Evolutionary conservation across 2,329 filamentous ascomycete species (phyloP).

Genomic region (Trichophyton mentagrophytes): DNA sequence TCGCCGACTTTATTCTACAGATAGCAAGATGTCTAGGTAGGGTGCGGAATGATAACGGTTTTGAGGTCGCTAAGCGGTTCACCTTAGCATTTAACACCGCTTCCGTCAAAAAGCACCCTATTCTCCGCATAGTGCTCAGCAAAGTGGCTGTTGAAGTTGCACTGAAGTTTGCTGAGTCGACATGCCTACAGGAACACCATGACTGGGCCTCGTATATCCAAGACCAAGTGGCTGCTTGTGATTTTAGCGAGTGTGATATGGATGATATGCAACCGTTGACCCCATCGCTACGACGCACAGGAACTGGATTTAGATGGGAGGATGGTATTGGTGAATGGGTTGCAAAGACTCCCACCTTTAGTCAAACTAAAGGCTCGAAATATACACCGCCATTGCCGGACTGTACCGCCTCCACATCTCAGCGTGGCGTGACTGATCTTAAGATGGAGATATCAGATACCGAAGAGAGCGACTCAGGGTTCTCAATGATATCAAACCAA

Average conservation of each 20-base stretch:
- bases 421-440: not conserved
- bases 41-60: conserved; percentile 12
- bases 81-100: conserved; percentile 18
- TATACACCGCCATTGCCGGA: not conserved
- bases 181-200: conserved; percentile 27
- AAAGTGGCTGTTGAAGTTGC: conserved; percentile 29
- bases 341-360: conserved; percentile 18
- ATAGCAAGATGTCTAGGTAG: conserved; percentile 24
- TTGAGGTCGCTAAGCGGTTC: conserved; percentile 17
- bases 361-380: not conserved
- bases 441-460: not conserved
- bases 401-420: not conserved
- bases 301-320: conserved; percentile 39
- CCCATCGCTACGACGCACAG: conserved; percentile 8
- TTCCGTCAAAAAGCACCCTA: conserved; percentile 12
- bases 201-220: conserved; percentile 30
- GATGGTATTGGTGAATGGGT: conserved; percentile 48
- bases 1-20: conserved; percentile 24
- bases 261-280: conserved; percentile 11
- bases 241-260: conserved; percentile 6
- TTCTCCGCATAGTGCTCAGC: conserved; percentile 21
- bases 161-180: conserved; percentile 30
- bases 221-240: conserved; percentile 19
- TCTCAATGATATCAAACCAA: not conserved
- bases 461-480: not conserved